Base-by-base conservation (phyloP, 192 early-diverging fungal species). In the Coemansia erecta region DNA sequence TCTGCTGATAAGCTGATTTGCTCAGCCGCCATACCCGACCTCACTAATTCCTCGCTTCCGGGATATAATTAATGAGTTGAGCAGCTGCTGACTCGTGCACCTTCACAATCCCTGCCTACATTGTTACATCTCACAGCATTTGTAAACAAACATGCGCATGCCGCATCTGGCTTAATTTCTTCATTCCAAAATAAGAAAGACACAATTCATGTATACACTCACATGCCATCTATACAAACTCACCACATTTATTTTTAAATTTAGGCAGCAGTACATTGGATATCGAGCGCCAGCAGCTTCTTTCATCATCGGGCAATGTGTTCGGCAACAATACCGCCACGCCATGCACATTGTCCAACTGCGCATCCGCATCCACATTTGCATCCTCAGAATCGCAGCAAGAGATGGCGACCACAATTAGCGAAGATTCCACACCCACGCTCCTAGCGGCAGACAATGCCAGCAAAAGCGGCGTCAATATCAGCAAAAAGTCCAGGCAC, bases 281-380 rank as follows among this genome's bases (percentile, higher is more conserved):
- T 52, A 57, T 72, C 43, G 69, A 72, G 49, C 53, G 58, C 14
- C 62, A 57, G 35, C 58, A 45, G 44, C 58, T 54, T 40, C 50
- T 58, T 41, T 54, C 45, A 28, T 39, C 52, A n/a, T 7, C 52
- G 10, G 11, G 18, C 15, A 44, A 43, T 45, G 40, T 49, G 4
- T 48, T 39, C 24, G 21, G 45, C 17, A 46, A 22, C 28, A 53
- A 50, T 26, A 31, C 2, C 24, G 59, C 49, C 52, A 53, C 19
- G 52, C 60, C 60, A 19, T 45, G 42, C 18, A 11, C 51, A 18
- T 35, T 62, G 42, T 54, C 60, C 13, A 53, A 52, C 43, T 31
- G 51, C 44, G 42, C 60, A 18, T 54, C 44, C 17, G 57, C 33
- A 48, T 59, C 45, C 26, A 35, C 57, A 44, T 56, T 17, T 23